Evolutionary conservation across 495 filamentous ascomycete species (phyloP), one percentile per base, ranked within the genome.

Genomic region (Letharia lupina): DNA sequence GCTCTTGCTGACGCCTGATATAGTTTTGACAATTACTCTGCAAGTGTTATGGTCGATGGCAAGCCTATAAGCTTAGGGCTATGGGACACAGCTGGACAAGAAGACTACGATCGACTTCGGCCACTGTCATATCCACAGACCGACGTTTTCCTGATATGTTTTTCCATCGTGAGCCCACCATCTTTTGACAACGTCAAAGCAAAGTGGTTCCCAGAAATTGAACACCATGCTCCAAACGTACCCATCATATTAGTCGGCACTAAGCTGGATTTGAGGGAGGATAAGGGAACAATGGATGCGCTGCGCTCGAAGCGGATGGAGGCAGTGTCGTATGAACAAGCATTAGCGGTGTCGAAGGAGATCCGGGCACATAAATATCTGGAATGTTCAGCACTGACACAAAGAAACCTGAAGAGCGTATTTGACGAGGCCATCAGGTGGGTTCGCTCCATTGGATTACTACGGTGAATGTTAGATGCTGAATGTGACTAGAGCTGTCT

Each of bases 11-110:
- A 73, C 31, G 5, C 41, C n/a, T 33, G 35, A 39, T 28, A n/a
- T 71, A 98, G 94, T 65, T 98, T 98, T 75, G 94, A 98, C 74
- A 98, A 98, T 79, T 98, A 98, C 79, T 96, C 94, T 59, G 94
- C 94, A 62, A 95, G 89, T 80, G 94, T 98, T 39, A 96, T 96
- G 90, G 94, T 98, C 57, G 94, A 98, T 80, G 90, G 90, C 69
- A 92, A 93, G 77, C 94, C 94, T 47, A 96, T 98, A 76, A 96
- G 92, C 77, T 79, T 98, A 70, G 94, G 94, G 70, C 80, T 98
- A 48, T 98, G 94, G 94, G 94, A 98, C 87, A 98, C 94, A 71
- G 94, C 94, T 70, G 94, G 93, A 73, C 93, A 97, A 81, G 94
- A 98, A 82, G 93, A 96, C 81, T 96, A 98, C 77, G 94, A 98